Conservation (phyloP, 495 filamentous ascomycete genomes). For the Hypoxylon cercidicola region DNA sequence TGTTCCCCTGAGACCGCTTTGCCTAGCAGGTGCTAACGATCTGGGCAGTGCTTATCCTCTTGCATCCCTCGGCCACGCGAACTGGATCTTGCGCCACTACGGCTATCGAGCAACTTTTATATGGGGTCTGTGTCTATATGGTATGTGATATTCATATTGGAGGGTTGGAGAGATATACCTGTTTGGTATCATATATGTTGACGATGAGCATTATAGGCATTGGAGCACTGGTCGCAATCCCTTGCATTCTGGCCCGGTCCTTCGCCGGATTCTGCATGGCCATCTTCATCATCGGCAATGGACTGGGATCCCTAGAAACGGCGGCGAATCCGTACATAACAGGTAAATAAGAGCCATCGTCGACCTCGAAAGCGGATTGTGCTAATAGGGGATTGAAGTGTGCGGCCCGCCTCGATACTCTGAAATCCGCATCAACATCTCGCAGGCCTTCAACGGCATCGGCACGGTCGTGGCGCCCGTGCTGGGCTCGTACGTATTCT, state of each 20-base stretch:
- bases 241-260: slow-evolving; percentile 53
- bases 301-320: slow-evolving; percentile 77
- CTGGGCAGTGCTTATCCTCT: slow-evolving; percentile 64
- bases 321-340: slow-evolving; percentile 74
- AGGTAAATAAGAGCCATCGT: slow-evolving; percentile 34
- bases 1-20: neutral
- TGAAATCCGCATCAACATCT: slow-evolving; percentile 75
- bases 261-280: slow-evolving; percentile 76
- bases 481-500: slow-evolving; percentile 74
- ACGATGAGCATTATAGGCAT: slow-evolving; percentile 31
- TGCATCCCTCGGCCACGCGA: slow-evolving; percentile 69
- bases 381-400: slow-evolving; percentile 28
- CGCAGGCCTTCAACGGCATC: slow-evolving; percentile 75
- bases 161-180: slow-evolving; percentile 35
- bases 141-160: slow-evolving; percentile 51
- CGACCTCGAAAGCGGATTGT: too few species aligned
- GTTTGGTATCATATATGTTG: neutral
- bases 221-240: slow-evolving; percentile 54
- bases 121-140: slow-evolving; percentile 62
- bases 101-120: slow-evolving; percentile 73
- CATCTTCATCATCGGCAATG: slow-evolving; percentile 76
- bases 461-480: slow-evolving; percentile 72
- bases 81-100: slow-evolving; percentile 71
- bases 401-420: slow-evolving; percentile 76
- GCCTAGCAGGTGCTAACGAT: slow-evolving; percentile 8